These are phyloP conservation scores for Malassezia nana DNA, from an alignment of 1,284 basidiomycete genomes.

Conservation along the genomic window DNA sequence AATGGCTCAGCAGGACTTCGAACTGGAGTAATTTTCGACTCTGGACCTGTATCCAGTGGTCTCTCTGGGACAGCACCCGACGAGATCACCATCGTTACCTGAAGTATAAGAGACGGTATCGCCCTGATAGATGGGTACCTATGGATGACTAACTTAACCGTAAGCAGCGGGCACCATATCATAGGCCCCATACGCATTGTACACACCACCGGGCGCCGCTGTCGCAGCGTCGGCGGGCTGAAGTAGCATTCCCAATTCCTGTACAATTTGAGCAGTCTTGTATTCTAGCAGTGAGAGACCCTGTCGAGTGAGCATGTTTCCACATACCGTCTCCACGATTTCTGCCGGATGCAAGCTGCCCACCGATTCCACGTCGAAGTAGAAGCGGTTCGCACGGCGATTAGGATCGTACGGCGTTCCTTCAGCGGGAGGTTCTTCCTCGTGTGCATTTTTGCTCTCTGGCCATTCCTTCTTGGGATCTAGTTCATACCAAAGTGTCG, in stretches of 20 bases:
- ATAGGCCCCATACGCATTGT: conserved; percentile 4
- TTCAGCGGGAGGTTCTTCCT: conserved; percentile 41
- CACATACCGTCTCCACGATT: conserved; percentile 38
- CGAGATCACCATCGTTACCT: not conserved
- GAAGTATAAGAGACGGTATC: not conserved
- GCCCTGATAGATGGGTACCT: not conserved
- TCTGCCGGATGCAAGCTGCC: conserved; percentile 42
- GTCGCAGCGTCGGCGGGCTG: conserved; percentile 19
- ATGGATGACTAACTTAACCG: not conserved
- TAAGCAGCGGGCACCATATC: not conserved
- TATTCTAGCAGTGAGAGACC: conserved; percentile 39
- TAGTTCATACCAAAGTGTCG: conserved; percentile 83
- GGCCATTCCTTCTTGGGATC: conserved; percentile 47
- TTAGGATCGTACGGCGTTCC: conserved; percentile 40
- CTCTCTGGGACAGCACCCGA: not conserved
- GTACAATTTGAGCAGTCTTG: conserved; percentile 42
- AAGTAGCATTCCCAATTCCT: conserved; percentile 40
- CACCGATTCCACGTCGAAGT: conserved; percentile 45
- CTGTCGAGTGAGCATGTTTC: conserved; percentile 6
- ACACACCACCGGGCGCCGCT: not conserved
- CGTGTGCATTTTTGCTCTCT: conserved; percentile 34
- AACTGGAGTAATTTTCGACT: not conserved
- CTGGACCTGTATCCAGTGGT: not conserved
- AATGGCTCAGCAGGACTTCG: not conserved
- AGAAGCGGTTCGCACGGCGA: conserved; percentile 35